These are phyloP conservation scores for Cordyceps sp. DNA, from an alignment of 2,329 filamentous ascomycete species.

Conservation along the genomic window DNA sequence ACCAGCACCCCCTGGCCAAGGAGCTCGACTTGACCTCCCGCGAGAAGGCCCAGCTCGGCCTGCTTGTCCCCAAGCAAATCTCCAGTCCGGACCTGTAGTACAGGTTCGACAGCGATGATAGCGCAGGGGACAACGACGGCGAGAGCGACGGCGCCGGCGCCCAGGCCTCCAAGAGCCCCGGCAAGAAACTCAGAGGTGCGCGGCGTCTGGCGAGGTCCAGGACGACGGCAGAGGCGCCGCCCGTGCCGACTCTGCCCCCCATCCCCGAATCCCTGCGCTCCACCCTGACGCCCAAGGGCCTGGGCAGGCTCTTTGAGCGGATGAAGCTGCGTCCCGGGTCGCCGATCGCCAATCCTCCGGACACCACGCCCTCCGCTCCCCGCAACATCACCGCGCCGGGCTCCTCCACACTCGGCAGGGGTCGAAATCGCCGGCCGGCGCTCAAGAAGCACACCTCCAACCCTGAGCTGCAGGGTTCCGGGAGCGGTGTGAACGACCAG, in stretches of 20 bases:
- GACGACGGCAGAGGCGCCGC: slow-evolving; percentile 6
- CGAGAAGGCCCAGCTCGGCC: slow-evolving; percentile 15
- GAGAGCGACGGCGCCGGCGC: not conserved
- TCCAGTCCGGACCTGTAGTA: slow-evolving; percentile 20
- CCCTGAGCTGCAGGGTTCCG: not conserved
- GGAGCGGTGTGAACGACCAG: no score
- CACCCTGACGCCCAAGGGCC: slow-evolving; percentile 8
- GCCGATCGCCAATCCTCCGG: not conserved
- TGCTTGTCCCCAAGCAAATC: slow-evolving; percentile 17
- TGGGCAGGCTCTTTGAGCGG: slow-evolving; percentile 12
- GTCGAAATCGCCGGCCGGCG: not conserved
- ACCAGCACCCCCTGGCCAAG: slow-evolving; percentile 19
- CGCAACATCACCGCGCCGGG: not conserved
- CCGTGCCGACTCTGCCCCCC: slow-evolving; percentile 12
- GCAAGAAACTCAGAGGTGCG: not conserved
- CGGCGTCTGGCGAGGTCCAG: slow-evolving; percentile 1
- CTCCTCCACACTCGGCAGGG: not conserved
- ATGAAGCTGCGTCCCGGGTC: slow-evolving; percentile 8
- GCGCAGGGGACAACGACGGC: slow-evolving; percentile 4
- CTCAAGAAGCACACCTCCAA: not conserved
- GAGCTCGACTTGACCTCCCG: slow-evolving; percentile 11
- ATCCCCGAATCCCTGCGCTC: slow-evolving; percentile 13
- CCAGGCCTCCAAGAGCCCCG: slow-evolving; percentile 1
- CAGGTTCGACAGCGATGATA: slow-evolving; percentile 17
- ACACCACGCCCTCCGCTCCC: not conserved